A percentile compares a stretch with the other conserved stretches of the same genome.
Evolutionary conservation across 331 rosid species (phyloP).

Genomic region (Rhamnella rubrinervis): DNA sequence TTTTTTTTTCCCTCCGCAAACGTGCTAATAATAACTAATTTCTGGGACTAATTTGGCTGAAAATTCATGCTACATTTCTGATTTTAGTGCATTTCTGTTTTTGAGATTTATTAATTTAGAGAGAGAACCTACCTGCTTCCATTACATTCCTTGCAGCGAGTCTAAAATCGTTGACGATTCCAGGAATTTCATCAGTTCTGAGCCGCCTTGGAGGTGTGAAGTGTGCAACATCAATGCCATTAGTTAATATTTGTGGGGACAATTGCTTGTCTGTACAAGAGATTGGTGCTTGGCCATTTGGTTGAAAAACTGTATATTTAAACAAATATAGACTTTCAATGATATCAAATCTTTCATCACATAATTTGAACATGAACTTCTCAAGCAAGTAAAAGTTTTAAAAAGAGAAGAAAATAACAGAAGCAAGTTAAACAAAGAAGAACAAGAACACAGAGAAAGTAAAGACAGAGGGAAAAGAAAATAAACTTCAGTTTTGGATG

Average conservation of each 20-base stretch:
- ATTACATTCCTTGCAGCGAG: slow-evolving; percentile 2
- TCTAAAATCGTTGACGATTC: slow-evolving; percentile 1
- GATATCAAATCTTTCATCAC: not conserved
- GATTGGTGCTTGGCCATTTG: slow-evolving; percentile 19
- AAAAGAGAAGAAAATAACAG: too few relatives aligned
- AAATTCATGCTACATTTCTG: too few relatives aligned
- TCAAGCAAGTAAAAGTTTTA: not conserved
- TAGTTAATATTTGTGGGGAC: not conserved
- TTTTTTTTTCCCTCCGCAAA: too few relatives aligned
- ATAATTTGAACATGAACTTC: slow-evolving; percentile 3
- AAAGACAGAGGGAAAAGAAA: too few relatives aligned
- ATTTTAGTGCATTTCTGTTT: not conserved
- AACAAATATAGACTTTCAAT: too few relatives aligned
- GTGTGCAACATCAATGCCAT: not conserved
- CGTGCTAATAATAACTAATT: too few relatives aligned
- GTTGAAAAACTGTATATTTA: slow-evolving; percentile 11
- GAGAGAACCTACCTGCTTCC: slow-evolving; percentile 4
- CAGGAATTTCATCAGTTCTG: slow-evolving; percentile 5
- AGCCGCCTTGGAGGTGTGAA: slow-evolving; percentile 15
- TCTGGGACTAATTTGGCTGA: too few relatives aligned
- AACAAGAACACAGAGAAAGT: not conserved
- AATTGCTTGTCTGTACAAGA: slow-evolving; percentile 14
- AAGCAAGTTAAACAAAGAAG: not conserved
- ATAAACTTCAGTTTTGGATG: not conserved
- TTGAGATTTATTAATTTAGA: not conserved